Evolutionary conservation across 2,329 filamentous ascomycete genomes (phyloP), one percentile per base, ranked within the genome.

Genomic region (Clonostachys byssicola): DNA sequence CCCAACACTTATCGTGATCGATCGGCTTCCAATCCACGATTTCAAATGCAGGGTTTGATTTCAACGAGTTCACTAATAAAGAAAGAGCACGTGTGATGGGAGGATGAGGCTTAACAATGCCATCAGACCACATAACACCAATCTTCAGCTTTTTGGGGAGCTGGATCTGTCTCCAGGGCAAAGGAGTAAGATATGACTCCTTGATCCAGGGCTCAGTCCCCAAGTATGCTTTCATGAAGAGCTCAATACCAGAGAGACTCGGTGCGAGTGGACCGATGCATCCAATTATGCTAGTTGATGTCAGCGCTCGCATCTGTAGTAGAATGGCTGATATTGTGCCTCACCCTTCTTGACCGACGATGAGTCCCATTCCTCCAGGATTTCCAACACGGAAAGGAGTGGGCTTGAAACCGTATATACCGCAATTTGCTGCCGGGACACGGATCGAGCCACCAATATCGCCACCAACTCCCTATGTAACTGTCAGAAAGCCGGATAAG

Each of bases 361-460:
- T 17, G 36, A 17, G 14, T 14, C 36, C 23, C 23, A 30, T 39
- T 5, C 14, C 36, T 14, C 36, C 36, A 39, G 14, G 36, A 39
- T 17, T 14, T 3, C 36, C 16, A 17, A 39, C 14, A 14, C 36
- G 36, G 36, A 14, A 14, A 14, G 36, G 14, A 12, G 36, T 39
- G 4, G 36, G 36, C 10, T 39, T 39, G 36, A 39, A 39, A 14
- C 36, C 36, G 12, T 39, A 39, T 39, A 39, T 14, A 2, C 36
- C 36, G 14, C 36, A 39, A 17, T 39, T 14, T 17, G 14, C 36
- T 14, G 36, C 36, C 16, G 36, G 36, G 8, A 17, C 36, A 14
- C 36, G 36, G 10, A 39, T 39, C 5, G 36, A 48, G 16, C 44
- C 39, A 64, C 64, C 70, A 47, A 86, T 85, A 52, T 87, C 83